Evolutionary conservation across 2,329 filamentous ascomycete genomes (phyloP), one percentile per base, ranked within the genome.

Genomic region (Xylaria sp.): DNA sequence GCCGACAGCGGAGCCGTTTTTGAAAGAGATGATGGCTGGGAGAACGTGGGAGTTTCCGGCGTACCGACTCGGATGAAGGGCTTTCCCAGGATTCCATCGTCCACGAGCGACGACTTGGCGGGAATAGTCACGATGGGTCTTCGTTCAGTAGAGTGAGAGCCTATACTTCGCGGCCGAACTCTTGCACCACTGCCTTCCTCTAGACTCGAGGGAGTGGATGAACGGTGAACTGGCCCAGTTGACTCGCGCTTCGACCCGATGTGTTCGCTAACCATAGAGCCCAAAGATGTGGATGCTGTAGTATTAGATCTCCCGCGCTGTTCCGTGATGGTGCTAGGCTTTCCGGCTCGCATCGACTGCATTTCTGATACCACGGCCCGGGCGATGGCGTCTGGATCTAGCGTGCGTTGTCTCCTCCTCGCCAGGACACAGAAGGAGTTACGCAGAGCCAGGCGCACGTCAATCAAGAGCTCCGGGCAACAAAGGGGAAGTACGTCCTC

Each of bases 51-150:
- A 36, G 77, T 72, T 20, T 80, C 79, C 1, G 79, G 76, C 15
- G 78, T 80, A 39, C 78, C 79, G 18, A 86, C 85, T 28, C 86
- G 81, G 13, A 86, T 78, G 72, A 89, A 89, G 0, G 86, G 86
- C 69, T 79, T 86, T 25, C 86, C 86, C 7, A 86, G 84, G 33
- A 89, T 86, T 10, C 86, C 86, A 71, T 87, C 85, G 61, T 85
- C 82, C 7, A 77, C 67, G 9, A 72, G 65, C 5, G 78, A 77
- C 41, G 74, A 74, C 61, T 72, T 76, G 18, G 71, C 69, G 43
- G 72, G 70, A 18, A 74, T 64, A 15, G 73, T 56, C 8, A 69
- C 66, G n/a, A 70, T 73, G 20, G 62, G 52, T 54, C 61, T 73
- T 33, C 65, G 71, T 9, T 74, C 75, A 20, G 46, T 66, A 25